Evolutionary conservation across 2,329 filamentous ascomycete species (phyloP).

Genomic region (Fusarium staphyleae): DNA sequence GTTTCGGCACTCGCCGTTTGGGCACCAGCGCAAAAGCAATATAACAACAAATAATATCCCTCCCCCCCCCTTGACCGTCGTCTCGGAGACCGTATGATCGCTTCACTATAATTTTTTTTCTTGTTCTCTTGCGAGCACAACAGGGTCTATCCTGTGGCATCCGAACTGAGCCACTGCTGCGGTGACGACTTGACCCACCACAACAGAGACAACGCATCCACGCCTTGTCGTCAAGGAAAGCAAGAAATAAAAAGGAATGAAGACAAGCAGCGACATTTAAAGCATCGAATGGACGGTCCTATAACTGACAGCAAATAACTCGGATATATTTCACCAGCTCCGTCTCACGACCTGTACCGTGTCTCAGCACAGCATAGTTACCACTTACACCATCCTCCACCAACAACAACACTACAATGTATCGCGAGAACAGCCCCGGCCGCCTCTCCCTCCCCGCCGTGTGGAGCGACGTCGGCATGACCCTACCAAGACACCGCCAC

Average conservation of each 20-base stretch:
- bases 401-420: slow-evolving; percentile 24
- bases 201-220: slow-evolving; percentile 37
- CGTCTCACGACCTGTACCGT: background rate
- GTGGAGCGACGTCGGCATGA: slow-evolving; percentile 29
- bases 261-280: background rate
- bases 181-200: slow-evolving; percentile 35
- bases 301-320: slow-evolving; percentile 7
- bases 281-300: slow-evolving; percentile 1
- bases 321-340: slow-evolving; percentile 16
- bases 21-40: slow-evolving; percentile 5
- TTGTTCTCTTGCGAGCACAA: slow-evolving; percentile 15
- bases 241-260: slow-evolving; percentile 6
- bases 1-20: slow-evolving; percentile 21
- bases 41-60: background rate
- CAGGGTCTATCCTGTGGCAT: slow-evolving; percentile 29
- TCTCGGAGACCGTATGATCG: background rate
- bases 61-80: background rate
- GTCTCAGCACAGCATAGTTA: background rate
- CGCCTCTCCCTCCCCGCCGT: slow-evolving; percentile 32
- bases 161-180: slow-evolving; percentile 3
- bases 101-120: background rate
- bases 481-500: slow-evolving; percentile 24
- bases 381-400: background rate
- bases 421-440: slow-evolving; percentile 34
- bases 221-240: slow-evolving; percentile 17